Conservation (phyloP, 208 protist genomes). For the Crithidia brevicula region DNA sequence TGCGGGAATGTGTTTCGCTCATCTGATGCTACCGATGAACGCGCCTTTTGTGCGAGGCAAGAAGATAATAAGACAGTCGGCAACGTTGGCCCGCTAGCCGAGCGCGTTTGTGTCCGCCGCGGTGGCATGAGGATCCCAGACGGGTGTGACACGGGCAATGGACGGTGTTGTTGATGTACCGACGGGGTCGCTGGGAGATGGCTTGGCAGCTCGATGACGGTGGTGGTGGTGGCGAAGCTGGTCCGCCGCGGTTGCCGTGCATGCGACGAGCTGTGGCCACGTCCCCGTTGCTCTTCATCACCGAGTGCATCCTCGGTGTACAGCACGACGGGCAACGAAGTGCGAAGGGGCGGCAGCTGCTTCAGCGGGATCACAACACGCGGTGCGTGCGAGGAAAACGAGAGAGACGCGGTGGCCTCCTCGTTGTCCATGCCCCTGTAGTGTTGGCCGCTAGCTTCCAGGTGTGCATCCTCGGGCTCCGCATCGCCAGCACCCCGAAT, state of each 20-base stretch:
- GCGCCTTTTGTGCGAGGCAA: too few relatives aligned
- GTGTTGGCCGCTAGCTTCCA: neutral
- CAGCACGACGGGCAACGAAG: conserved; percentile 19
- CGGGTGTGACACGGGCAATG: neutral
- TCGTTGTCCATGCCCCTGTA: neutral
- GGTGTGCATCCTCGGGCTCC: neutral
- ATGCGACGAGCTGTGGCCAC: neutral
- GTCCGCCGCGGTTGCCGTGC: conserved; percentile 22
- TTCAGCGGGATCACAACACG: conserved; percentile 25
- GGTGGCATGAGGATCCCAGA: neutral
- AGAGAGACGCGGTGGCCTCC: neutral
- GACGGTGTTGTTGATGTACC: neutral
- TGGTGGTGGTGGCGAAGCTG: conserved; percentile 27
- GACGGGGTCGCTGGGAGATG: neutral
- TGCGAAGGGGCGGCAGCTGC: conserved; percentile 15
- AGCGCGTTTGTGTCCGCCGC: neutral
- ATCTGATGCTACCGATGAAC: too few relatives aligned
- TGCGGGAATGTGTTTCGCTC: too few relatives aligned
- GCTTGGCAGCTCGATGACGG: conserved; percentile 11
- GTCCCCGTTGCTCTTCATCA: neutral
- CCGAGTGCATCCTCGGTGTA: conserved; percentile 11
- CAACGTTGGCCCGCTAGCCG: neutral
- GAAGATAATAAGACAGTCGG: too few relatives aligned
- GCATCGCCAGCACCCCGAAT: conserved; percentile 18
- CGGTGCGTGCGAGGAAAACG: neutral